Conservation (phyloP, 139 green algal species). For the Limnomonas spitsbergensis region DNA sequence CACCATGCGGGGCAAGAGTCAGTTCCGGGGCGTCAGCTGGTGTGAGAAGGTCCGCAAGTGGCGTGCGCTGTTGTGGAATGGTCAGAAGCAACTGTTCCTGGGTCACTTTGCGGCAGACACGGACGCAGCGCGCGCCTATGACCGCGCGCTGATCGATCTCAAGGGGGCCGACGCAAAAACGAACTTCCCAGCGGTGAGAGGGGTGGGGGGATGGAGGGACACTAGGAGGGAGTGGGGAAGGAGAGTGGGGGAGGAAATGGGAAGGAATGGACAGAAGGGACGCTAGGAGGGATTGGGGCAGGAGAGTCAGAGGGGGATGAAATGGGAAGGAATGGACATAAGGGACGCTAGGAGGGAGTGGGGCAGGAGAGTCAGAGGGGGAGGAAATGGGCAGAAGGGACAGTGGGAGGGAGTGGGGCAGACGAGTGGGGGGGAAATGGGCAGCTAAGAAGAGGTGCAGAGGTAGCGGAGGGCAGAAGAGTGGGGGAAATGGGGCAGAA, state of each 20-base stretch:
- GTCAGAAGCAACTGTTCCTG: constrained; percentile 27
- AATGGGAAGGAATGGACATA: background rate
- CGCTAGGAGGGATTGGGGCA: background rate
- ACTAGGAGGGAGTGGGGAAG: background rate
- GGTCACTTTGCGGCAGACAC: constrained; percentile 22
- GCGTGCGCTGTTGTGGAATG: constrained; percentile 30
- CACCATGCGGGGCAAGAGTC: constrained; percentile 24
- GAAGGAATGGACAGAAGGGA: background rate
- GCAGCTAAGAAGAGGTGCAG: too few relatives aligned
- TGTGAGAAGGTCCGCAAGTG: constrained; percentile 40
- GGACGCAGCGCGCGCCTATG: constrained; percentile 30
- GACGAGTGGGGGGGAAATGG: background rate
- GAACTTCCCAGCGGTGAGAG: constrained; percentile 21
- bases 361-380: background rate
- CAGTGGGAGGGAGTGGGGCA: background rate
- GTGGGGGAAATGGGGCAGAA: too few relatives aligned
- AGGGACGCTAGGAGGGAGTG: background rate
- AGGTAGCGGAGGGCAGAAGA: too few relatives aligned
- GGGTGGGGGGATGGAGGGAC: background rate
- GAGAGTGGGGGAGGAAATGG: background rate
- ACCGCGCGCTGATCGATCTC: constrained; percentile 28
- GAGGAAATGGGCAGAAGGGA: background rate
- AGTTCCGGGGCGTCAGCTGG: constrained; percentile 33
- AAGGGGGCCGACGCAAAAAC: constrained; percentile 40
- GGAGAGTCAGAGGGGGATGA: background rate